Conservation (phyloP, 2,329 filamentous ascomycete genomes). For the Aphanoascus verrucosus region DNA sequence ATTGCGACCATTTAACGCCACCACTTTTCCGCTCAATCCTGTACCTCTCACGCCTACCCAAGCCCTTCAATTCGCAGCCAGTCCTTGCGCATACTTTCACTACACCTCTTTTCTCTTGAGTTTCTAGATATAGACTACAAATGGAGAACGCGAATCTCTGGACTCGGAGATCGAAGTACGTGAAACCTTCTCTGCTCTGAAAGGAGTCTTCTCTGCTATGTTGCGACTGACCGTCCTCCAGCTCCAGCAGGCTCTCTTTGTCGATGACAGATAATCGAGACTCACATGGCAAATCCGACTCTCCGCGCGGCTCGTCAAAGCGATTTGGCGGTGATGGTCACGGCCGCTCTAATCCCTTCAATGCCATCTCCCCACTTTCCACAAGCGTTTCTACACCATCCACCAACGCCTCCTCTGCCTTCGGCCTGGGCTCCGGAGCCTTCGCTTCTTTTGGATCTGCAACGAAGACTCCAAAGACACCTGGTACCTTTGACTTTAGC, state of each 20-base stretch:
- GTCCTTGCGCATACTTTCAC: neutral
- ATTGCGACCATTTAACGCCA: neutral
- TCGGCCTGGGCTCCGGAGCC: constrained; percentile 85
- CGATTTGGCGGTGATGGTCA: constrained; percentile 61
- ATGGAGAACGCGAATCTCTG: constrained; percentile 44
- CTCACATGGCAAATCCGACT: constrained; percentile 43
- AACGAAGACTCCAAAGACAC: constrained; percentile 76
- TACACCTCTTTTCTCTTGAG: neutral
- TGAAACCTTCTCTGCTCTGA: neutral
- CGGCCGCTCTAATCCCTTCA: constrained; percentile 66
- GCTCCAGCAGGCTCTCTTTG: constrained; percentile 57
- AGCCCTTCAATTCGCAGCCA: constrained; percentile 1
- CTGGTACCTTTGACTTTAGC: constrained; percentile 67
- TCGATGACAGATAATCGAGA: constrained; percentile 48
- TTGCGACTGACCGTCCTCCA: neutral
- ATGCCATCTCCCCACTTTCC: constrained; percentile 59
- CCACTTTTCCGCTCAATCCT: neutral
- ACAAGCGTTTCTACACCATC: constrained; percentile 64
- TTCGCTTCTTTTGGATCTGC: constrained; percentile 87
- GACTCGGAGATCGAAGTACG: constrained; percentile 32
- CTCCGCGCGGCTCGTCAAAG: constrained; percentile 57
- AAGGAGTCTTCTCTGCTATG: neutral
- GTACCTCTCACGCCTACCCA: neutral
- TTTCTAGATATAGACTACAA: constrained; percentile 15
- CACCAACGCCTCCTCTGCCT: constrained; percentile 69